Conservation (phyloP, 306 rosid genomes). For the Glycine latifolia region DNA sequence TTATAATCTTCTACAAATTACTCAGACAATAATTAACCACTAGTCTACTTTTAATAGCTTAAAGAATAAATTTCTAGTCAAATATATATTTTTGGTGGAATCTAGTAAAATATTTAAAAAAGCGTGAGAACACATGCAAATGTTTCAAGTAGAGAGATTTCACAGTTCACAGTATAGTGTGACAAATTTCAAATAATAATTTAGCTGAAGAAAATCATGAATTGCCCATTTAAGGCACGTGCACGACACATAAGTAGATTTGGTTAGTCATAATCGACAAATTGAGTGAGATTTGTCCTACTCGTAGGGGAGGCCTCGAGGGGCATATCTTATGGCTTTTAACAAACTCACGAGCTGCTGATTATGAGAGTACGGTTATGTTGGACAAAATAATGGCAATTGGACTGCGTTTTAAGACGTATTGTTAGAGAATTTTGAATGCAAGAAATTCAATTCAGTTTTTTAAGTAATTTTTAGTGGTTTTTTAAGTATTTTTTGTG, state of each 20-base stretch:
- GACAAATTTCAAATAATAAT: not conserved
- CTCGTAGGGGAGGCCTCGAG: too few relatives aligned
- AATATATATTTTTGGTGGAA: not conserved
- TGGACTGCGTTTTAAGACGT: not conserved
- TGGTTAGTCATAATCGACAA: constrained; percentile 43
- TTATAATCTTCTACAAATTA: not conserved
- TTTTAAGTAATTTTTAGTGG: too few relatives aligned
- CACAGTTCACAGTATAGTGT: not conserved
- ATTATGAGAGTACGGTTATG: constrained; percentile 28
- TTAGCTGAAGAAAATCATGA: not conserved
- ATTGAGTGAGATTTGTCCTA: constrained; percentile 42
- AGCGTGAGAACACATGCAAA: constrained; percentile 14
- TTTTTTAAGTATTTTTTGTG: too few relatives aligned
- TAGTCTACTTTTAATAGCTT: not conserved
- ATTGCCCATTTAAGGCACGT: constrained; percentile 15
- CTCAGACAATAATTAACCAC: not conserved
- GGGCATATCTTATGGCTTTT: not conserved
- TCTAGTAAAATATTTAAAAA: not conserved
- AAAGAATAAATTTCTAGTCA: not conserved
- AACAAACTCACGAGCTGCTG: too few relatives aligned
- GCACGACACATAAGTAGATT: constrained; percentile 41
- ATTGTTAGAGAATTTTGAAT: too few relatives aligned
- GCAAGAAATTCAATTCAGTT: too few relatives aligned
- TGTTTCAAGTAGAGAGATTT: not conserved
- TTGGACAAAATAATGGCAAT: constrained; percentile 39